Conservation (phyloP, 2,329 filamentous ascomycete species). For the Rutstroemia sp. region DNA sequence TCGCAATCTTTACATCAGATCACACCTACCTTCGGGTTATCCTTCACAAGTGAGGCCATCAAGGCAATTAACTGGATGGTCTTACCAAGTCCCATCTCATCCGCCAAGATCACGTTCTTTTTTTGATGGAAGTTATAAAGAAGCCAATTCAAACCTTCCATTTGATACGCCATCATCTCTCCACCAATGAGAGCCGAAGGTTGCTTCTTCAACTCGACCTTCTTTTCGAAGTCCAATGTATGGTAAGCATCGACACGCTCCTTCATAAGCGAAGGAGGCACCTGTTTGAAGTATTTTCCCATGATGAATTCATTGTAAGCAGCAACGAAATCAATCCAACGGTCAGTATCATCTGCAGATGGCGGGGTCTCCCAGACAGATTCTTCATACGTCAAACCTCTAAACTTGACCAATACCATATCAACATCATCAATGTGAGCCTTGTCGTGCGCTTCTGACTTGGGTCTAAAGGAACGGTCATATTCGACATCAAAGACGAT, state of each 20-base stretch:
- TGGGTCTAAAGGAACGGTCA: conserved; percentile 41
- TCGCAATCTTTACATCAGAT: conserved; percentile 31
- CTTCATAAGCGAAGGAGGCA: conserved; percentile 52
- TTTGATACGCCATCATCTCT: conserved; percentile 85
- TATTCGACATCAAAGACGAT: conserved; percentile 82
- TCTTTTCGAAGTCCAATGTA: conserved; percentile 53
- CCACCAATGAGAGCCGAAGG: conserved; percentile 68
- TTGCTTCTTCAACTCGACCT: conserved; percentile 62
- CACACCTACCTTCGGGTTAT: conserved; percentile 39
- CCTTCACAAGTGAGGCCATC: conserved; percentile 64
- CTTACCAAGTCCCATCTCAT: conserved; percentile 98
- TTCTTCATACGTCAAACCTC: conserved; percentile 86
- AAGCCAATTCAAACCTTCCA: conserved; percentile 92
- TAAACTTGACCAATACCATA: conserved; percentile 79
- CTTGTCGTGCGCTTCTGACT: conserved; percentile 62
- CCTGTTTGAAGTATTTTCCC: conserved; percentile 60
- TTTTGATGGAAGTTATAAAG: conserved; percentile 79
- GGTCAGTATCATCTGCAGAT: conserved; percentile 47
- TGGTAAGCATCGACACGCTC: conserved; percentile 64
- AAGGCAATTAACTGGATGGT: conserved; percentile 88
- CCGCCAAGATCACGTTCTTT: conserved; percentile 84
- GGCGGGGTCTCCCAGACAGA: conserved; percentile 85
- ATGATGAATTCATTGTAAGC: conserved; percentile 84
- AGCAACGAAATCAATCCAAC: conserved; percentile 71
- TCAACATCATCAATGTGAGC: conserved; percentile 64